Evolutionary conservation across 2,329 filamentous ascomycete genomes (phyloP).

Genomic region (Xylaria sp.): DNA sequence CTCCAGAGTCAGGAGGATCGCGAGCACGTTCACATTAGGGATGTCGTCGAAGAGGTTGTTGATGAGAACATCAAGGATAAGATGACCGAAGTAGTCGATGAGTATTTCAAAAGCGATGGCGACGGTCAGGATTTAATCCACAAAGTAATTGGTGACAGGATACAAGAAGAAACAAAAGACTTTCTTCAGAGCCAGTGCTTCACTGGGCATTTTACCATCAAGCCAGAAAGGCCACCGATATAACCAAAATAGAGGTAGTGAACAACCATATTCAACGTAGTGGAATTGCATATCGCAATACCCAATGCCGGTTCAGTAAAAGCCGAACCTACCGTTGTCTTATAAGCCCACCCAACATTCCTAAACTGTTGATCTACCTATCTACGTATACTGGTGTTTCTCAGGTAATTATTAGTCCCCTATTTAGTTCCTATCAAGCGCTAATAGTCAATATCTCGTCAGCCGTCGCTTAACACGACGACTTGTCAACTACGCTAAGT

Average conservation of each 20-base stretch:
- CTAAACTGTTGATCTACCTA: too few relatives aligned
- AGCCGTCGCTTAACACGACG: too few relatives aligned
- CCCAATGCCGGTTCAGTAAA: too few relatives aligned
- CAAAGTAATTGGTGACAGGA: slow-evolving; percentile 1
- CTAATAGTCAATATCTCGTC: too few relatives aligned
- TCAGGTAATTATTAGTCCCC: too few relatives aligned
- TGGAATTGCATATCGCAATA: too few relatives aligned
- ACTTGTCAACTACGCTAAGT: too few relatives aligned
- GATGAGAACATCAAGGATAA: slow-evolving; percentile 17
- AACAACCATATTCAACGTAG: too few relatives aligned
- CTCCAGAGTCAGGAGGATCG: slow-evolving; percentile 20
- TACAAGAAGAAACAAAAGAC: slow-evolving; percentile 13
- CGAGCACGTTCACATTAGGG: slow-evolving; percentile 6
- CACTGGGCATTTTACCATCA: slow-evolving; percentile 5
- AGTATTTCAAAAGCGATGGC: slow-evolving; percentile 12
- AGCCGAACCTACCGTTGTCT: too few relatives aligned
- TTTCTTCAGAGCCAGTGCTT: slow-evolving; percentile 10
- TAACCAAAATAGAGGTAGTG: neutral
- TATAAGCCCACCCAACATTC: too few relatives aligned
- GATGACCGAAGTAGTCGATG: slow-evolving; percentile 10
- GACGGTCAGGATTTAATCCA: slow-evolving; percentile 1
- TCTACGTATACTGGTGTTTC: too few relatives aligned
- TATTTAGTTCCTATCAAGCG: too few relatives aligned
- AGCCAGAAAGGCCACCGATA: neutral
- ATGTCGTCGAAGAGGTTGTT: slow-evolving; percentile 17